Conservation (phyloP, 805 yeast species). For the Wickerhamiella azyma region DNA sequence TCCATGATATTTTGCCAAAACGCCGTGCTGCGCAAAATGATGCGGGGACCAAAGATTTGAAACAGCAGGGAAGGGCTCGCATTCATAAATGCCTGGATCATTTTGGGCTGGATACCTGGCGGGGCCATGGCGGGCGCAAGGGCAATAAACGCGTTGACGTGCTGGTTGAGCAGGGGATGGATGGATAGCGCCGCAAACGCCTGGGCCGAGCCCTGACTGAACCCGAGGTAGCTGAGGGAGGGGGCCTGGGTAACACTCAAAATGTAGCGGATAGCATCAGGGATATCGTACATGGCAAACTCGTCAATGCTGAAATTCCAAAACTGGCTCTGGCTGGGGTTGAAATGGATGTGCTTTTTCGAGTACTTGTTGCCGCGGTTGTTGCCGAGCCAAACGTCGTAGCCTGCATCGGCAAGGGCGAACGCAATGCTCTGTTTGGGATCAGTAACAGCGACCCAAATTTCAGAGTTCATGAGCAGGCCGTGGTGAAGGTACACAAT, state of each 20-base stretch:
- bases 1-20: constrained; percentile 70
- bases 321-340: constrained; percentile 37
- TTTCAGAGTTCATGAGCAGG: constrained; percentile 73
- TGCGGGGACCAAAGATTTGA: constrained; percentile 57
- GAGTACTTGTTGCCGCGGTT: constrained; percentile 90
- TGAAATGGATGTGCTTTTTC: constrained; percentile 48
- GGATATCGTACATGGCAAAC: constrained; percentile 82
- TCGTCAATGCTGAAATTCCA: constrained; percentile 92
- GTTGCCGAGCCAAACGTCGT: constrained; percentile 91
- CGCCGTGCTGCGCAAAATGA: constrained; percentile 59
- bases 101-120: constrained; percentile 59
- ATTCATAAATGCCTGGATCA: constrained; percentile 61
- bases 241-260: constrained; percentile 35
- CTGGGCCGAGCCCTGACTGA: constrained; percentile 90
- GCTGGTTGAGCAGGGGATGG: constrained; percentile 45
- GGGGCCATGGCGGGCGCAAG: constrained; percentile 94
- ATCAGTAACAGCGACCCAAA: constrained; percentile 47
- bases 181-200: constrained; percentile 68
- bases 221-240: constrained; percentile 62
- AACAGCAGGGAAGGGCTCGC: constrained; percentile 64
- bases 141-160: constrained; percentile 52
- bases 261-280: constrained; percentile 65
- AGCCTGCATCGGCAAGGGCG: constrained; percentile 65
- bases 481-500: constrained; percentile 87
- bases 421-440: constrained; percentile 54